A percentile compares a stretch with the other conserved stretches of the same genome.
Conservation (phyloP, 331 rosid species). For the Ulmus americana region DNA sequence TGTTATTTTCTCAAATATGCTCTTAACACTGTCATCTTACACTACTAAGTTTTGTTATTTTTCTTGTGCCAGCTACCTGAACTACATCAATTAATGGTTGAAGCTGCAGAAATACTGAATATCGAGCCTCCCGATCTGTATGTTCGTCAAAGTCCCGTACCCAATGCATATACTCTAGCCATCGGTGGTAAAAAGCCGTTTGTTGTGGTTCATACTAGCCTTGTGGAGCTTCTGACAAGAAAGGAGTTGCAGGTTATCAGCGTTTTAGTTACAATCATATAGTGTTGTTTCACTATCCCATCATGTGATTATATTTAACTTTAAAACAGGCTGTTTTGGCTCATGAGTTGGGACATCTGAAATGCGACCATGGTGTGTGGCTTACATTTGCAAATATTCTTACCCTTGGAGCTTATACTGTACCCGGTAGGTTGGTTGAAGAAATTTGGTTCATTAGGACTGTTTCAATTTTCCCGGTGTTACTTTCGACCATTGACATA, state of each 20-base stretch:
- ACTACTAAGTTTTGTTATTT: constrained; percentile 7
- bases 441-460: background rate
- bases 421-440: constrained; percentile 60
- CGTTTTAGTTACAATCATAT: constrained; percentile 6
- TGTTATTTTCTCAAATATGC: background rate
- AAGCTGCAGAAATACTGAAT: constrained; percentile 74
- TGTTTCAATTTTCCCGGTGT: background rate
- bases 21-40: constrained; percentile 21
- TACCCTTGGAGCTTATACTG: constrained; percentile 77
- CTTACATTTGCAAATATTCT: constrained; percentile 92
- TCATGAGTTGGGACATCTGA: constrained; percentile 94
- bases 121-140: constrained; percentile 80
- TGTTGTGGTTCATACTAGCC: constrained; percentile 86
- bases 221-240: constrained; percentile 85
- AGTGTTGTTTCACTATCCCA: constrained; percentile 1
- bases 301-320: constrained; percentile 11
- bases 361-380: constrained; percentile 98
- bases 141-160: constrained; percentile 92
- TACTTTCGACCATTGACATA: background rate
- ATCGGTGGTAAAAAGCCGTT: constrained; percentile 86
- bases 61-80: constrained; percentile 62
- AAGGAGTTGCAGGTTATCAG: constrained; percentile 73
- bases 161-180: constrained; percentile 96
- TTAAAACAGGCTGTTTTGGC: constrained; percentile 87
- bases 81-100: constrained; percentile 67